Evolutionary conservation across 768 basidiomycete genomes (phyloP).

Genomic region (Mycena indigotica): DNA sequence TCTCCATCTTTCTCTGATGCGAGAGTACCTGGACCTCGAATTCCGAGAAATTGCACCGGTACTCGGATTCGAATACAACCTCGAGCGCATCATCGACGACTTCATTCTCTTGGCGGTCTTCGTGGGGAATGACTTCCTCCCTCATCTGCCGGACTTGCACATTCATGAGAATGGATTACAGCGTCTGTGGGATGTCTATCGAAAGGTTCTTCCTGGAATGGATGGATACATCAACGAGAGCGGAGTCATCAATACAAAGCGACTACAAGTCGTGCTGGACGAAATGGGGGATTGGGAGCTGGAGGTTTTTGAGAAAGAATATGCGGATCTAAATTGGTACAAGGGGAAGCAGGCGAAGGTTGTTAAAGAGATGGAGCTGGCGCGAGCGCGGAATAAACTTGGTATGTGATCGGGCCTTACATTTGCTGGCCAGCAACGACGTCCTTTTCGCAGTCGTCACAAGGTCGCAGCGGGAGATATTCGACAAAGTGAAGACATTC

Average conservation of each 20-base stretch:
- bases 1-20: constrained; percentile 89
- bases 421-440: not conserved
- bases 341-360: constrained; percentile 89
- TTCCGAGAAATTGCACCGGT: constrained; percentile 71
- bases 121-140: constrained; percentile 96
- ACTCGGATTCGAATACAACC: constrained; percentile 79
- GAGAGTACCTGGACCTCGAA: constrained; percentile 97
- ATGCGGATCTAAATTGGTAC: constrained; percentile 87
- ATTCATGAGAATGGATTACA: constrained; percentile 98
- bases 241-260: constrained; percentile 75
- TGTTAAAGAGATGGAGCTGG: constrained; percentile 63
- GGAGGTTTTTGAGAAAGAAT: constrained; percentile 91
- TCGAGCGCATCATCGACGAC: constrained; percentile 97
- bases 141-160: constrained; percentile 93
- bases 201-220: constrained; percentile 80
- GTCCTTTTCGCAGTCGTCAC: constrained; percentile 57
- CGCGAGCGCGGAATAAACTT: constrained; percentile 58
- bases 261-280: constrained; percentile 85
- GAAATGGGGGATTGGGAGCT: constrained; percentile 88
- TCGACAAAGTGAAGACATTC: constrained; percentile 78
- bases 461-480: constrained; percentile 71
- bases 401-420: constrained; percentile 45
- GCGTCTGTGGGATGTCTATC: constrained; percentile 92
- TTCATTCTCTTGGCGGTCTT: constrained; percentile 97
- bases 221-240: constrained; percentile 93